Conservation (phyloP, 352 stramenopile genomes). For the Pythium plurisporium region DNA sequence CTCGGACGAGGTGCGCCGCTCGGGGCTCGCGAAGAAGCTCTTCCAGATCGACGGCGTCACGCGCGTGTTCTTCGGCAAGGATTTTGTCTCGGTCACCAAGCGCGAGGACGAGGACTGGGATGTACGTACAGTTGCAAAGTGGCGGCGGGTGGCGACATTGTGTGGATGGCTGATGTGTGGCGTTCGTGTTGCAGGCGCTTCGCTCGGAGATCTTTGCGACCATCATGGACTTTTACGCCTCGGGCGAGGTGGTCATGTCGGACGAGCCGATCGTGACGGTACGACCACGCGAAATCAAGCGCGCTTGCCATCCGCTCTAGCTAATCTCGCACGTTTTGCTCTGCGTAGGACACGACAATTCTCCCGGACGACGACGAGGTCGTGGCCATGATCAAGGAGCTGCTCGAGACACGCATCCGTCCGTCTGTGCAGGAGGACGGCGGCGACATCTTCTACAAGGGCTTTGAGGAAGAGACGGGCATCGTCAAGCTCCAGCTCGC, state of each 20-base stretch:
- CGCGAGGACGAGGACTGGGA: conserved; percentile 92
- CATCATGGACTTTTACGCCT: conserved; percentile 98
- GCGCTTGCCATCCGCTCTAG: neutral
- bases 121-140: conserved; percentile 35
- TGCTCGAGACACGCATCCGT: conserved; percentile 97
- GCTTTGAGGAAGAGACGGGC: conserved; percentile 94
- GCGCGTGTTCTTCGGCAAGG: conserved; percentile 95
- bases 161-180: neutral
- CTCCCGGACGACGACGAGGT: conserved; percentile 97
- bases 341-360: conserved; percentile 86
- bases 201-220: conserved; percentile 93
- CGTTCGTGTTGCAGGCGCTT: conserved; percentile 38
- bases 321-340: neutral
- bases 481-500: conserved; percentile 88
- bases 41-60: conserved; percentile 96
- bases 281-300: neutral
- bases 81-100: conserved; percentile 99
- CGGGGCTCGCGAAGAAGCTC: conserved; percentile 93
- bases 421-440: conserved; percentile 99
- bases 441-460: conserved; percentile 98
- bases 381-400: conserved; percentile 99
- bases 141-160: neutral
- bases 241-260: conserved; percentile 85
- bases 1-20: conserved; percentile 87
- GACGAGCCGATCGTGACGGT: conserved; percentile 82